These are phyloP conservation scores for Pyricularia grisea DNA, from an alignment of 2,329 filamentous ascomycete species.

Conservation along the genomic window DNA sequence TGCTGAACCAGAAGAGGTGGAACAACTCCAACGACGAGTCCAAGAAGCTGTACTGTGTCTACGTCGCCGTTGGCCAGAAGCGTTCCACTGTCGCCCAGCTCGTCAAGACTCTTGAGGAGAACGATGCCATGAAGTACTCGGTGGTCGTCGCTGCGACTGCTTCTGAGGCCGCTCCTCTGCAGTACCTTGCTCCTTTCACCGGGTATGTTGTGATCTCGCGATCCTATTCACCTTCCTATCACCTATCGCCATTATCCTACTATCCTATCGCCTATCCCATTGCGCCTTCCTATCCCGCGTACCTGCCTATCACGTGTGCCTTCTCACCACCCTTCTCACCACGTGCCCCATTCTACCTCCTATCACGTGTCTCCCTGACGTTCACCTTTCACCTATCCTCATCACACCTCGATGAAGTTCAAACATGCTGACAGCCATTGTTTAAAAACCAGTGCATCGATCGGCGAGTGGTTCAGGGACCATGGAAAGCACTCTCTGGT, in stretches of 20 bases:
- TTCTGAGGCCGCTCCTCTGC: conserved; percentile 89
- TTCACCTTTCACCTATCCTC: no score
- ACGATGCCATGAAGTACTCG: conserved; percentile 95
- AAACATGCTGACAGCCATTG: neutral
- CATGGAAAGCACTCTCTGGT: conserved; percentile 82
- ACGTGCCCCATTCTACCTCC: no score
- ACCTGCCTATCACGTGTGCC: no score
- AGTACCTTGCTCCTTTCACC: conserved; percentile 92
- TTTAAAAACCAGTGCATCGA: neutral
- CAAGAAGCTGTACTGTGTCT: conserved; percentile 99
- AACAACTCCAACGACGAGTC: conserved; percentile 78
- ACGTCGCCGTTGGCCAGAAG: conserved; percentile 99
- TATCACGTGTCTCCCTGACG: no score
- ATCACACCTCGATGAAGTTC: neutral
- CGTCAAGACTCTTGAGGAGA: conserved; percentile 99
- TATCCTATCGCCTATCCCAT: no score
- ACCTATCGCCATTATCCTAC: no score
- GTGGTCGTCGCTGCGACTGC: conserved; percentile 65
- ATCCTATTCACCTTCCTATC: no score
- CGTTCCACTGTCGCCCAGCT: conserved; percentile 98
- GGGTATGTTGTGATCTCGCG: conserved; percentile 26
- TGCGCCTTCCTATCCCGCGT: no score
- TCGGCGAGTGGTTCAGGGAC: conserved; percentile 64
- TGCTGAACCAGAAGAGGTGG: conserved; percentile 99
- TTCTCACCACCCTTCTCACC: no score